phyloP scores from a whole-genome alignment of 495 filamentous ascomycete species.

The Oleoguttula mirabilis region DNA sequence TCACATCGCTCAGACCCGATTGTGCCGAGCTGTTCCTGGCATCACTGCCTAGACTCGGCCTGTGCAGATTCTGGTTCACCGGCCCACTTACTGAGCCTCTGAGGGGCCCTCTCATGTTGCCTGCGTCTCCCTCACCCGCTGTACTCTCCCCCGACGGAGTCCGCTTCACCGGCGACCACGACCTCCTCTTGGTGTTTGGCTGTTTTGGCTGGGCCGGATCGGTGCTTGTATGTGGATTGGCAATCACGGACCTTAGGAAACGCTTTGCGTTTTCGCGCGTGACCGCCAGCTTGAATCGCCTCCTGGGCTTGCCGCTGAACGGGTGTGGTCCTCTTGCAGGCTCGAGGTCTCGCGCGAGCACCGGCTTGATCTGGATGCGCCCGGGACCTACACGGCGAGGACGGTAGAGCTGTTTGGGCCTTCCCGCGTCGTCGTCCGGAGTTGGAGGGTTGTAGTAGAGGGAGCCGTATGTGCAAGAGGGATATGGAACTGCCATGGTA shows the following conservation, averaged over 20 bases:
- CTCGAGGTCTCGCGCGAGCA: background rate
- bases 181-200: conserved; percentile 14
- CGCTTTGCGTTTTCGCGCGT: conserved; percentile 34
- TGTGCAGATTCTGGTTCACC: conserved; percentile 1
- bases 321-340: too few relatives aligned
- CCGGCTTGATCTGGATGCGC: conserved; percentile 3
- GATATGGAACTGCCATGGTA: conserved; percentile 5
- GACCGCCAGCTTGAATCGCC: conserved; percentile 31
- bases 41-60: conserved; percentile 12
- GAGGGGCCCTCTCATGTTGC: conserved; percentile 12
- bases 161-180: conserved; percentile 15
- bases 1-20: background rate
- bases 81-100: conserved; percentile 16
- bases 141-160: conserved; percentile 1
- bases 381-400: conserved; percentile 12
- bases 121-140: background rate
- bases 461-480: conserved; percentile 3
- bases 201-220: conserved; percentile 7
- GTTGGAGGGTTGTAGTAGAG: conserved; percentile 9
- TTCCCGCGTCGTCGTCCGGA: background rate
- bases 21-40: background rate
- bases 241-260: conserved; percentile 32
- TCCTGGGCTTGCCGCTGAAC: too few relatives aligned
- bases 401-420: conserved; percentile 10
- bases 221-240: conserved; percentile 12